Percentiles rank a stretch among this genome's conserved stretches.
Conservation (phyloP, 192 early-diverging fungal genomes). For the Rhizoclosmatium globosum region DNA sequence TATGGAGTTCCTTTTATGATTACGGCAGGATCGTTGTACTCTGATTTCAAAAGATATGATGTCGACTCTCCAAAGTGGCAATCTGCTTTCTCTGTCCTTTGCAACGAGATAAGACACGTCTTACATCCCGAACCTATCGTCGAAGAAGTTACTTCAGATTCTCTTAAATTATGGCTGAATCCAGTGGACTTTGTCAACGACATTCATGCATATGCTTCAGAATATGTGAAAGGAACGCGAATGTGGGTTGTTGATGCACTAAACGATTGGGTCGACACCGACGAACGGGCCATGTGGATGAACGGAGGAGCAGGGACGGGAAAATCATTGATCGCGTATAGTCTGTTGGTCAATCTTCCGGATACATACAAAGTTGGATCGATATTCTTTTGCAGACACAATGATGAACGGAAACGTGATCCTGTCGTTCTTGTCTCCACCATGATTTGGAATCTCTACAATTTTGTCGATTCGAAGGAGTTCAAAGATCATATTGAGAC, state of each 20-base stretch:
- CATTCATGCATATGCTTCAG: slow-evolving; percentile 9
- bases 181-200: slow-evolving; percentile 24
- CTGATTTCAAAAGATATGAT: slow-evolving; percentile 3
- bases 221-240: slow-evolving; percentile 25
- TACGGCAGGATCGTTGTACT: slow-evolving; percentile 8
- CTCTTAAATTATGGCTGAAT: slow-evolving; percentile 19
- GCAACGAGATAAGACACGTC: background rate
- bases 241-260: slow-evolving; percentile 6
- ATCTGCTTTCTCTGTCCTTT: background rate
- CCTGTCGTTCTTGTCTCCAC: slow-evolving; percentile 11
- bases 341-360: slow-evolving; percentile 3
- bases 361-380: slow-evolving; percentile 28
- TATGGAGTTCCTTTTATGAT: slow-evolving; percentile 6
- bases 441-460: slow-evolving; percentile 17
- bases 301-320: background rate
- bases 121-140: background rate
- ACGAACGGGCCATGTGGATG: slow-evolving; percentile 27
- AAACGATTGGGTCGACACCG: background rate
- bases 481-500: background rate
- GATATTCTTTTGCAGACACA: slow-evolving; percentile 42
- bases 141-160: background rate
- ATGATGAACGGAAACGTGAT: slow-evolving; percentile 30
- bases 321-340: slow-evolving; percentile 30
- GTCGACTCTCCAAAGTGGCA: slow-evolving; percentile 1
- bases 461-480: background rate